Percentiles rank a stretch among this genome's conserved stretches.
These are phyloP conservation scores for Zopfia rhizophila DNA, from an alignment of 2,329 filamentous ascomycete genomes.

Conservation along the genomic window DNA sequence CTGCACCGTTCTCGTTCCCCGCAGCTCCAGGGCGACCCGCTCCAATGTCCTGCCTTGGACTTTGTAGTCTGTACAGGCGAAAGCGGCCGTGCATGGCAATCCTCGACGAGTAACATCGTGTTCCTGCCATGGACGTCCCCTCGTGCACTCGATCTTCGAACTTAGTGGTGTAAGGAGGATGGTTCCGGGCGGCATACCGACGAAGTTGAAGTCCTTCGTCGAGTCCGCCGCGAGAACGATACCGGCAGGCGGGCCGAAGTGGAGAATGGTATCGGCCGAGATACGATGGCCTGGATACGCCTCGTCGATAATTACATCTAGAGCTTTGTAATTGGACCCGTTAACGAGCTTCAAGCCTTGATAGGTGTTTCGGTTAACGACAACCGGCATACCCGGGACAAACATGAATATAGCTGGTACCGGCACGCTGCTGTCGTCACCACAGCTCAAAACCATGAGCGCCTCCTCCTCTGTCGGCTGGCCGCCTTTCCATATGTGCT, in stretches of 20 bases:
- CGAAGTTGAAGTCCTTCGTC: constrained; percentile 12
- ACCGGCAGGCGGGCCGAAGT: constrained; percentile 10
- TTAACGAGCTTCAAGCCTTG: constrained; percentile 17
- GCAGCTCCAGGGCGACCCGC: constrained; percentile 10
- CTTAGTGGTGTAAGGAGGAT: constrained; percentile 16
- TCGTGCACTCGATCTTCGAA: constrained; percentile 9
- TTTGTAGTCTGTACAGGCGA: constrained; percentile 8
- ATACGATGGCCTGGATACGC: constrained; percentile 14
- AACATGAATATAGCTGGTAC: constrained; percentile 12
- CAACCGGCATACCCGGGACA: constrained; percentile 12
- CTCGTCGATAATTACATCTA: constrained; percentile 14
- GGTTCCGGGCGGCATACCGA: constrained; percentile 13
- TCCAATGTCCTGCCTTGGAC: constrained; percentile 8
- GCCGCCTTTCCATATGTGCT: constrained; percentile 14
- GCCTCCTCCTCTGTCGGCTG: constrained; percentile 18
- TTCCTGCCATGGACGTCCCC: constrained; percentile 10
- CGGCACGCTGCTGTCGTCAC: constrained; percentile 11
- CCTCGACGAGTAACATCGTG: constrained; percentile 11
- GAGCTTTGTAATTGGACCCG: constrained; percentile 8
- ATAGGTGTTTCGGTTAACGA: constrained; percentile 14
- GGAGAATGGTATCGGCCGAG: constrained; percentile 7
- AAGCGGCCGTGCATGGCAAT: constrained; percentile 9
- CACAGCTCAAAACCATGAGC: constrained; percentile 16
- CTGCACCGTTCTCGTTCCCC: constrained; percentile 6
- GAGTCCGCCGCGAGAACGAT: constrained; percentile 14